Evolutionary conservation across 139 green algal species (phyloP).

Genomic region (Diplosphaera chodatii): DNA sequence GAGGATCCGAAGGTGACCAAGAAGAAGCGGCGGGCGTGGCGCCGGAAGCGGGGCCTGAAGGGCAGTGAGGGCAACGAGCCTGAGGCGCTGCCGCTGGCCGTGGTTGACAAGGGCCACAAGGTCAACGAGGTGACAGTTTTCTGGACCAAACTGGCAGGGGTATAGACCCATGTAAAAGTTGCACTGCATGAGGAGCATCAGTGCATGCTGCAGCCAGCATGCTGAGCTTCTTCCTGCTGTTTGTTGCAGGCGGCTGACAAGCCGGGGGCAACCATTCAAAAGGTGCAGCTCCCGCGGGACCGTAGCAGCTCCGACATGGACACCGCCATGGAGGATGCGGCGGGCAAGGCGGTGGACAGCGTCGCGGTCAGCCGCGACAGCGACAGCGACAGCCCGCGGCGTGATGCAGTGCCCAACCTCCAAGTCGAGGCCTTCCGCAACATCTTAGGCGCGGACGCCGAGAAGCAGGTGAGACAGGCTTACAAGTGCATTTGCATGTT

Average conservation of each 20-base stretch:
- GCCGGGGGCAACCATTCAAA: not conserved
- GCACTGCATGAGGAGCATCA: no score
- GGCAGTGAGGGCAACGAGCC: not conserved
- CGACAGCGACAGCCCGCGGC: not conserved
- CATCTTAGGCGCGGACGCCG: conserved; percentile 18
- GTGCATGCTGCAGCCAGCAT: no score
- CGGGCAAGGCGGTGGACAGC: conserved; percentile 1
- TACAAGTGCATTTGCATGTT: no score
- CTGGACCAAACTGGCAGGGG: no score
- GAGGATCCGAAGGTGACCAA: not conserved
- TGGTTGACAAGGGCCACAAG: not conserved
- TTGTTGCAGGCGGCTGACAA: no score
- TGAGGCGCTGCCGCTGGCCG: not conserved
- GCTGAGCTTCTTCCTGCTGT: no score
- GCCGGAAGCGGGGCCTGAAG: not conserved
- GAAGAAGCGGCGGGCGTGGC: not conserved
- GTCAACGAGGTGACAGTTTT: no score
- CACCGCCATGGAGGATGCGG: conserved; percentile 4
- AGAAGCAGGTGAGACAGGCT: conserved; percentile 2
- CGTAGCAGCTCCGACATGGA: conserved; percentile 22
- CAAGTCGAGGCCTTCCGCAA: not conserved
- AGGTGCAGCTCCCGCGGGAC: not conserved
- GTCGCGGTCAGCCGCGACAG: conserved; percentile 4
- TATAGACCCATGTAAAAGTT: no score
- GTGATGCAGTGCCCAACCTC: not conserved